Evolutionary conservation across 331 rosid genomes (phyloP), one percentile per base, ranked within the genome.

Genomic region (Rhamnella rubrinervis): DNA sequence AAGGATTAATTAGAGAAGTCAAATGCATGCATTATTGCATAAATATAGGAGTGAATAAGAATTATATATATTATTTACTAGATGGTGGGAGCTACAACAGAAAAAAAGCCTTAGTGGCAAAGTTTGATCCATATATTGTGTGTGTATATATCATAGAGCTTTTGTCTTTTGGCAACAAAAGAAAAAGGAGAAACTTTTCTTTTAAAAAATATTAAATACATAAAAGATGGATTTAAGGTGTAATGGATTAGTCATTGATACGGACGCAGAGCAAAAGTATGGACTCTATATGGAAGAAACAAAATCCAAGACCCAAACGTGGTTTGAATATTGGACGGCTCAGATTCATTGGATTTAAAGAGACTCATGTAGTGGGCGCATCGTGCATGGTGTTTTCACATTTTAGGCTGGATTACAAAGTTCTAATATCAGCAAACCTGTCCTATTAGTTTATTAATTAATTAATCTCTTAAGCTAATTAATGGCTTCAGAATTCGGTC

Each of bases 371-470:
- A 68, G 52, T 68, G 55, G 55, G 49, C 23, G 49, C 23, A 23
- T 23, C 10, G 23, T 56, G 25, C 61, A 31, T 51, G 46, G 21
- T 37, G 14, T 56, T 52, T 68, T 39, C 52, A 55, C 23, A 31
- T 56, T 57, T 35, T 67, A 53, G 71, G 60, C 53, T 52, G 61
- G 61, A 35, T 67, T 52, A 18, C 56, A 64, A 64, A 53, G 49
- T 53, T 28, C 61, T 53, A 67, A 52, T 53, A 31, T 26, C 39
- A 31, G 16, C 46, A 47, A 47, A 65, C 63, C 35, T 49, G 4
- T 26, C 46, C 0, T 1, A 65, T 8, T 50, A 14, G 28, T 49
- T 65, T 8, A n/a, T n/a, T n/a, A n/a, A 65, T 65, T 15, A 25
- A 21, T 7, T n/a, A 66, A 4, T 15, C 19, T 46, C 15, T 0